Conservation (phyloP, 2,329 filamentous ascomycete species). For the Phoma sp. region DNA sequence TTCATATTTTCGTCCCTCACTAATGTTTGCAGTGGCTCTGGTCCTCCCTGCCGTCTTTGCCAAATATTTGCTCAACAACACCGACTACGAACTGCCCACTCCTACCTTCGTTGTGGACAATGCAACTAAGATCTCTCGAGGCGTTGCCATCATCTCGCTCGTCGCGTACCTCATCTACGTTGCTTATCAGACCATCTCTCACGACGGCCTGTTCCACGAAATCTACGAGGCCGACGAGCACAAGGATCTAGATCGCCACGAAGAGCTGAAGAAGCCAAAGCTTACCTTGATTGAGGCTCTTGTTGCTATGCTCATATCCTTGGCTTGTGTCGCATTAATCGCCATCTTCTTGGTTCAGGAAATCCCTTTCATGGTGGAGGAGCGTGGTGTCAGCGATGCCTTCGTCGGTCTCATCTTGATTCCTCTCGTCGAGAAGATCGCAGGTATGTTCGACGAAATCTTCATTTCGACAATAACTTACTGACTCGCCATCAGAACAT, state of each 20-base stretch:
- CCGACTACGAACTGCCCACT: slow-evolving; percentile 47
- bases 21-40: slow-evolving; percentile 51
- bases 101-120: slow-evolving; percentile 63
- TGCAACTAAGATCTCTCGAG: slow-evolving; percentile 71
- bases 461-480: background rate
- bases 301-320: slow-evolving; percentile 67
- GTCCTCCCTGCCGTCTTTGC: slow-evolving; percentile 62
- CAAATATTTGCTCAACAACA: slow-evolving; percentile 45
- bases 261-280: slow-evolving; percentile 68
- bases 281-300: slow-evolving; percentile 77
- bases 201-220: slow-evolving; percentile 78
- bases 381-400: slow-evolving; percentile 55
- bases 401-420: slow-evolving; percentile 78
- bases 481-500: slow-evolving; percentile 63
- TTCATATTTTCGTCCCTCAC: background rate
- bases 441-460: slow-evolving; percentile 46
- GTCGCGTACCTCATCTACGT: slow-evolving; percentile 67
- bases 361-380: slow-evolving; percentile 67
- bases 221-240: slow-evolving; percentile 75
- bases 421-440: slow-evolving; percentile 83
- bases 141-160: slow-evolving; percentile 73
- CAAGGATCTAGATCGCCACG: slow-evolving; percentile 67
- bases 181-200: slow-evolving; percentile 76
- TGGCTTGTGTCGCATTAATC: slow-evolving; percentile 74
- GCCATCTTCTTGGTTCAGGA: slow-evolving; percentile 76